Conservation (phyloP, 169 alveolate genomes). For the Eimeria acervulina region DNA sequence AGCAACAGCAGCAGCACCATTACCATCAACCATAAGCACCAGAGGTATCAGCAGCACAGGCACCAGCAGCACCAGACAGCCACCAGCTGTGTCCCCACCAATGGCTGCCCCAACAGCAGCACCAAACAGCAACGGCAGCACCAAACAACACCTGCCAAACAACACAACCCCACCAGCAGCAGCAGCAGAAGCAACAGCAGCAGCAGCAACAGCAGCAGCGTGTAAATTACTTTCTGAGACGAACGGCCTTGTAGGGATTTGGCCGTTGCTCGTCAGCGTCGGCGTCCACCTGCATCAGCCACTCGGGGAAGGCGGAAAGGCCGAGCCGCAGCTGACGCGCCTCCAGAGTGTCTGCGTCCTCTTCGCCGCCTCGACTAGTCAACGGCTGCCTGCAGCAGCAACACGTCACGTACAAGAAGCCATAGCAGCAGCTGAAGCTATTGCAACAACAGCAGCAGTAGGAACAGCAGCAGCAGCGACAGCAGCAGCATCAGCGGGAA, state of each 20-base stretch:
- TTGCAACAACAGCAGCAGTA: not conserved
- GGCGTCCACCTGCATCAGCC: slow-evolving; percentile 65
- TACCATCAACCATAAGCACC: no score
- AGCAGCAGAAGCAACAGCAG: not conserved
- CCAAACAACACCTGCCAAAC: no score
- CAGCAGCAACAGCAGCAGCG: not conserved
- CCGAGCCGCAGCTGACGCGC: slow-evolving; percentile 26
- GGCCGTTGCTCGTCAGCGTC: slow-evolving; percentile 56
- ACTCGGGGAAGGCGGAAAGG: slow-evolving; percentile 35
- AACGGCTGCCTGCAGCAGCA: slow-evolving; percentile 60
- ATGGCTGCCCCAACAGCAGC: no score
- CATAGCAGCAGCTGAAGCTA: not conserved
- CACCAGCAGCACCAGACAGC: not conserved
- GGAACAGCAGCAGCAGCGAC: slow-evolving; percentile 5
- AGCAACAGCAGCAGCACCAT: no score
- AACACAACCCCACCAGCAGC: slow-evolving; percentile 26
- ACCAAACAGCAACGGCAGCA: no score
- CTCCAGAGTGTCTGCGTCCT: slow-evolving; percentile 16
- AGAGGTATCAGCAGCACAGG: no score
- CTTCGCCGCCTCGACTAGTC: slow-evolving; percentile 41
- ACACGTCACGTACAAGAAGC: not conserved
- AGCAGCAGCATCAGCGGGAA: not conserved
- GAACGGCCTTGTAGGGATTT: slow-evolving; percentile 66
- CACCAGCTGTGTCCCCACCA: no score
- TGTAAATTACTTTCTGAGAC: slow-evolving; percentile 16